Evolutionary conservation across 345 rosid species (phyloP), one percentile per base, ranked within the genome.

Genomic region (Camelina sativa): DNA sequence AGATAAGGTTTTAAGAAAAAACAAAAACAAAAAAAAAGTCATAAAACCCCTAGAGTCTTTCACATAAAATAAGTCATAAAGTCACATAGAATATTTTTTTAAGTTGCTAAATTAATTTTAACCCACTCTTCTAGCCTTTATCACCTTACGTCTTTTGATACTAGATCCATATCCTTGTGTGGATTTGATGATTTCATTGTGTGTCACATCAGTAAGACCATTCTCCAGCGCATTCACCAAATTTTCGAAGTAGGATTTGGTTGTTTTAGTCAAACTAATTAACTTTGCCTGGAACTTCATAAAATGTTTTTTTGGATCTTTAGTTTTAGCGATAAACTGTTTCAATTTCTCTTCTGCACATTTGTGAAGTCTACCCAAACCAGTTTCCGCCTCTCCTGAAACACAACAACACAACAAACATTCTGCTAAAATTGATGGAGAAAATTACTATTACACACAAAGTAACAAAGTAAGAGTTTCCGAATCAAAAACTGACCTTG

Each of bases 181-280:
- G 17, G n/a, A 25, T 41, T 40, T 15, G 64, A 4, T 63, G 64
- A 7, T 63, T 8, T 58, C 15, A 16, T 35, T 20, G 38, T 37
- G 15, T 7, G 13, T 44, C 9, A 88, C 93, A 69, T 88, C 97
- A 62, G 79, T 80, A 35, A 91, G 85, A 15, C 89, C 93, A 76
- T 85, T 91, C 85, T 91, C 93, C 67, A 89, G 77, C 9, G 93
- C 91, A 71, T 84, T 83, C 44, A 91, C 96, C 43, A 91, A 79
- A 83, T 89, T 91, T 82, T 89, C 93, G 2, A 91, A 91, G 74
- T 88, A 89, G 58, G 77, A 88, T 76, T 84, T 86, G 17, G 96
- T 91, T 48, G 85, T 96, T 67, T 11, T 19, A 62, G 96, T 91
- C 72, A 91, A 72, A 35, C 80, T 84, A 60, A 77, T 80, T 59